Conservation (phyloP, 306 rosid species). For the Begonia loranthoides region DNA sequence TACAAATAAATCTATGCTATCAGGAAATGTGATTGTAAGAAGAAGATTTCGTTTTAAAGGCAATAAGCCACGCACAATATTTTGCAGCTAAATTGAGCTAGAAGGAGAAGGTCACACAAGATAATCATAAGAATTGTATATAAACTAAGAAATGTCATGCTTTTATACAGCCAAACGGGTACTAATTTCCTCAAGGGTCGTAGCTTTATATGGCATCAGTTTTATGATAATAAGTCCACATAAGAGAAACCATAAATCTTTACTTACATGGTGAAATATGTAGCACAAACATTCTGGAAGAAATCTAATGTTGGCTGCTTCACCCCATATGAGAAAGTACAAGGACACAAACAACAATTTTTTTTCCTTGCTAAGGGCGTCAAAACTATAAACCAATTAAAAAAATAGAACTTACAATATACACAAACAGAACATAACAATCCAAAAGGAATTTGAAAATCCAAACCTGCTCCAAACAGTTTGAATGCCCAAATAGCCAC, state of each 20-base stretch:
- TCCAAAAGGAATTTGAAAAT: constrained; percentile 1
- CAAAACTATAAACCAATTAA: constrained; percentile 38
- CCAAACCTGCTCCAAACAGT: constrained; percentile 85
- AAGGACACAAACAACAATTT: constrained; percentile 53
- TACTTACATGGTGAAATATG: constrained; percentile 96
- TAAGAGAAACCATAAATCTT: constrained; percentile 2
- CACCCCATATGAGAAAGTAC: constrained; percentile 91
- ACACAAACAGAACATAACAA: constrained; percentile 11
- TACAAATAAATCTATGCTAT: constrained; percentile 21
- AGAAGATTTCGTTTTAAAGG: background rate
- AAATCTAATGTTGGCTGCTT: constrained; percentile 82
- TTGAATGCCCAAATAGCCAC: constrained; percentile 65
- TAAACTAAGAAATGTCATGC: background rate
- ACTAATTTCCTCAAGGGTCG: background rate
- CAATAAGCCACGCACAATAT: too few species aligned
- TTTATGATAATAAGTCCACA: background rate
- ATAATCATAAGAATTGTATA: too few species aligned
- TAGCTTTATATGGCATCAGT: background rate
- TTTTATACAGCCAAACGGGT: background rate
- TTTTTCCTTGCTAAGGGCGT: constrained; percentile 54
- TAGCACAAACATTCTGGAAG: constrained; percentile 98
- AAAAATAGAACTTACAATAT: constrained; percentile 7
- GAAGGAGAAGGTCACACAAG: too few species aligned
- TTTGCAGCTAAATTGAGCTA: too few species aligned
- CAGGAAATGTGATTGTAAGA: background rate